phyloP scores from a whole-genome alignment of 2,329 filamentous ascomycete species.

The Talaromyces sp. region DNA sequence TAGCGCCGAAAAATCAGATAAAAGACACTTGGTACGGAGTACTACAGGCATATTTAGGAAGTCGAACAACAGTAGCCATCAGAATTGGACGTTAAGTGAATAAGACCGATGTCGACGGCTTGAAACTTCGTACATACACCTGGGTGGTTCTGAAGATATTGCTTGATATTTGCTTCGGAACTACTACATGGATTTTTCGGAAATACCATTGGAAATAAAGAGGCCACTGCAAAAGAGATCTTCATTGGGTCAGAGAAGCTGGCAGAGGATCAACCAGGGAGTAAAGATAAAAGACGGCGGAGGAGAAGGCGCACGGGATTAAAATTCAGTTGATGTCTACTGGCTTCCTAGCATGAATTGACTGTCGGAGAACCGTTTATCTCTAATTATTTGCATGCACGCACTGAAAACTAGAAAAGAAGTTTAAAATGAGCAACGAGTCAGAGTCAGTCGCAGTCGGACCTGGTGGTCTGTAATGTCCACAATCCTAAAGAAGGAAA shows the following conservation, averaged over 20 bases:
- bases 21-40: no score
- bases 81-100: conserved; percentile 25
- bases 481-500: no score
- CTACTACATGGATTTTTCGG: conserved; percentile 28
- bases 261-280: conserved; percentile 26
- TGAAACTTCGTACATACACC: conserved; percentile 19
- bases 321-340: background rate
- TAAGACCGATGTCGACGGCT: conserved; percentile 17
- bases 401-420: no score
- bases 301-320: conserved; percentile 22
- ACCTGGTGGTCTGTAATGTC: no score
- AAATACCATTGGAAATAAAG: conserved; percentile 28
- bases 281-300: conserved; percentile 23
- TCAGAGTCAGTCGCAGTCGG: no score
- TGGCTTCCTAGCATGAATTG: no score
- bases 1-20: no score
- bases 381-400: no score
- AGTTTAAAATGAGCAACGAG: no score
- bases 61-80: conserved; percentile 30
- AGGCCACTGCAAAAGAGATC: conserved; percentile 33
- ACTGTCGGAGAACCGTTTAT: no score
- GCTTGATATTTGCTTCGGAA: conserved; percentile 17
- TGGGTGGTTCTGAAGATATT: conserved; percentile 18
- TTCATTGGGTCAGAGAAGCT: conserved; percentile 25
- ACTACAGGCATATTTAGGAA: conserved; percentile 28